These are phyloP conservation scores for Cadophora luteo-olivacea DNA, from an alignment of 2,329 filamentous ascomycete species.

Conservation along the genomic window DNA sequence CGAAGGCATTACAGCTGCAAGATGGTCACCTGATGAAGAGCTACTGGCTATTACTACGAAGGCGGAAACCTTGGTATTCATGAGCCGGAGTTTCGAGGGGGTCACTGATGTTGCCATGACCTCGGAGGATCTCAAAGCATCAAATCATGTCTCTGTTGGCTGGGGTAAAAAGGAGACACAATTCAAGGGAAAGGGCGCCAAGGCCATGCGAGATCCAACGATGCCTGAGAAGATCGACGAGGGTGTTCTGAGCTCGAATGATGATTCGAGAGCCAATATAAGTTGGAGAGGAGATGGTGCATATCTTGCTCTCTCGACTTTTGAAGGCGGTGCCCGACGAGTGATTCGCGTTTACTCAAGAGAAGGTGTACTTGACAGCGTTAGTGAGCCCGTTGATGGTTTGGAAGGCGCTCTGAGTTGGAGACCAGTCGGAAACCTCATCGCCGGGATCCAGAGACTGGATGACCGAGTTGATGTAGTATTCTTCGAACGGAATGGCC, in stretches of 20 bases:
- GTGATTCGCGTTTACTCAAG: slow-evolving; percentile 89
- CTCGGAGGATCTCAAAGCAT: slow-evolving; percentile 80
- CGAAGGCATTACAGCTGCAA: slow-evolving; percentile 85
- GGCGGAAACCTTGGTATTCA: slow-evolving; percentile 81
- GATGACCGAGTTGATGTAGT: slow-evolving; percentile 77
- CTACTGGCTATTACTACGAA: slow-evolving; percentile 83
- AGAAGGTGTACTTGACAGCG: slow-evolving; percentile 89
- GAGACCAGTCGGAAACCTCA: slow-evolving; percentile 88
- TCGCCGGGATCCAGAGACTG: slow-evolving; percentile 83
- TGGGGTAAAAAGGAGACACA: slow-evolving; percentile 99
- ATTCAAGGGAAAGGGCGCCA: slow-evolving; percentile 90
- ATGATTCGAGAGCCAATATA: slow-evolving; percentile 75
- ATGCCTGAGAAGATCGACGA: slow-evolving; percentile 92
- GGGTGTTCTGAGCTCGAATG: slow-evolving; percentile 75
- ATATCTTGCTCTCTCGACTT: slow-evolving; percentile 83
- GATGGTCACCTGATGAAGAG: slow-evolving; percentile 96
- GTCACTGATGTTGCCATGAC: slow-evolving; percentile 77
- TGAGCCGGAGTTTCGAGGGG: slow-evolving; percentile 90
- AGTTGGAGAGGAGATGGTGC: slow-evolving; percentile 96
- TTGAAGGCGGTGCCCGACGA: slow-evolving; percentile 73
- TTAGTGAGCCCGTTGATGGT: slow-evolving; percentile 92
- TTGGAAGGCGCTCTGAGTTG: slow-evolving; percentile 89
- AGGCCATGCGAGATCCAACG: slow-evolving; percentile 88
- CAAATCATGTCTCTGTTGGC: slow-evolving; percentile 92
- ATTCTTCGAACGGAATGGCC: slow-evolving; percentile 97